phyloP scores from a whole-genome alignment of 768 basidiomycete genomes.

The Asterophora parasitica region DNA sequence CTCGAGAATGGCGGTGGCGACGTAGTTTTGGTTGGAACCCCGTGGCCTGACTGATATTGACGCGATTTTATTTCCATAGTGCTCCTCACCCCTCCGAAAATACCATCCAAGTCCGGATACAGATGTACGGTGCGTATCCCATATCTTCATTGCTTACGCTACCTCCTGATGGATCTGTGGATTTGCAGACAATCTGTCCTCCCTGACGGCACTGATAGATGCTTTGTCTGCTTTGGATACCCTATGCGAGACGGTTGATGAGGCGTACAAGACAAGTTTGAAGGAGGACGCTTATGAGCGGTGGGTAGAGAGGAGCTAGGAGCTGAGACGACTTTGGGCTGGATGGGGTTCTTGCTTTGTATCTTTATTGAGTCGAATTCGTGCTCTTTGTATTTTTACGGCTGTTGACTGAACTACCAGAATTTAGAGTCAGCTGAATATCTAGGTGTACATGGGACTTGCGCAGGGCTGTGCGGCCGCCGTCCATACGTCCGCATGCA shows the following conservation, averaged over 20 bases:
- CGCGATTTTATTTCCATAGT: conserved; percentile 30
- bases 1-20: not conserved
- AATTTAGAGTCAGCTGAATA: not conserved
- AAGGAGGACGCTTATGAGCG: conserved; percentile 48
- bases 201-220: conserved; percentile 70
- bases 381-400: conserved; percentile 7
- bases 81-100: conserved; percentile 97
- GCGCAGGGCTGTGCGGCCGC: too few species aligned
- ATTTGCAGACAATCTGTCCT: conserved; percentile 75
- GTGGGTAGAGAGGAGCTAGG: conserved; percentile 69
- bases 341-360: conserved; percentile 1
- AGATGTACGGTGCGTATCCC: conserved; percentile 88
- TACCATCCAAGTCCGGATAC: conserved; percentile 93
- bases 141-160: not conserved
- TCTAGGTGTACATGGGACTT: too few species aligned
- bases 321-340: conserved; percentile 31
- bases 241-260: conserved; percentile 67
- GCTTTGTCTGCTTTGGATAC: conserved; percentile 77
- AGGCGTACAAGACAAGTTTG: conserved; percentile 60
- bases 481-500: too few species aligned
- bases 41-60: not conserved
- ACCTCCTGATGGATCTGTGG: not conserved
- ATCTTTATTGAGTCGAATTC: conserved; percentile 11
- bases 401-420: not conserved
- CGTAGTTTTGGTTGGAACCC: not conserved